A percentile compares a stretch with the other conserved stretches of the same genome.
Conservation (phyloP, 305 asterid species). For the Fraxinus sp. region DNA sequence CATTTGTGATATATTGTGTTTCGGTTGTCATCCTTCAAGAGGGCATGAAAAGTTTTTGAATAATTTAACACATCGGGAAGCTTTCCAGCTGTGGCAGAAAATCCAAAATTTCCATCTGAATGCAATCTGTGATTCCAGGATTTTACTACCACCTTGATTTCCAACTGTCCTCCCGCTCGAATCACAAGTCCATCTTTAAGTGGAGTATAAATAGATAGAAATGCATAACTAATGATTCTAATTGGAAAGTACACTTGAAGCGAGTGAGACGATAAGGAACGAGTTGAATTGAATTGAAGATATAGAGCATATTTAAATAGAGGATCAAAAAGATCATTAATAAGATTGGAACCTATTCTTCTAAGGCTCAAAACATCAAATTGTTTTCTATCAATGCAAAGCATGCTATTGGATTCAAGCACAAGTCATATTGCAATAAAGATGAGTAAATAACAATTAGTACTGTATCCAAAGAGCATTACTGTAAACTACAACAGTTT, state of each 20-base stretch:
- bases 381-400: background rate
- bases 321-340: background rate
- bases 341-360: background rate
- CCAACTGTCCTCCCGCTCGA: background rate
- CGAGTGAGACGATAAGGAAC: background rate
- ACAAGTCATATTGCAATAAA: background rate
- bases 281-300: background rate
- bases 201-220: background rate
- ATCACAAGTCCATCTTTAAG: background rate
- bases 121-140: background rate
- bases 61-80: background rate
- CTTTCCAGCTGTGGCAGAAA: background rate
- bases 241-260: background rate
- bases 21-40: background rate
- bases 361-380: background rate
- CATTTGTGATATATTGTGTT: conserved; percentile 39
- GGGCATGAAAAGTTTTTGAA: background rate
- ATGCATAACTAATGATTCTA: background rate
- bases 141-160: background rate
- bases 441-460: background rate
- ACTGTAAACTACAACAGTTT: conserved; percentile 38
- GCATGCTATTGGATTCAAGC: background rate
- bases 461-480: conserved; percentile 10
- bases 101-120: background rate
- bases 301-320: background rate